phyloP scores from a whole-genome alignment of 129 eudicot species.

The Mikania micrantha region DNA sequence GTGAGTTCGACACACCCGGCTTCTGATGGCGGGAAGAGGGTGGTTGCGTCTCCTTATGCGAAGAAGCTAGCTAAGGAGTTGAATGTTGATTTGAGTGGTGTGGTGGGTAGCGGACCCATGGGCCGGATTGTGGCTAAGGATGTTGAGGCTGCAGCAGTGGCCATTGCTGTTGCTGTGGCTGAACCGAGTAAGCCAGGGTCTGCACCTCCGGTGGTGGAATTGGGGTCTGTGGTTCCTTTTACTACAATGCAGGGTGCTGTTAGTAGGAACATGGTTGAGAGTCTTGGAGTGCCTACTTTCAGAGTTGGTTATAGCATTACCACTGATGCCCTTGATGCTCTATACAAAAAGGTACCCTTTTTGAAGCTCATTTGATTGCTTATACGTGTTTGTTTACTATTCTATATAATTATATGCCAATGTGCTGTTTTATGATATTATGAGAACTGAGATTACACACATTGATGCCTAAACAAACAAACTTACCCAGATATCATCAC shows the following conservation, averaged over 20 bases:
- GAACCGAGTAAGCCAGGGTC: conserved; percentile 4
- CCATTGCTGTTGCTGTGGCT: conserved; percentile 26
- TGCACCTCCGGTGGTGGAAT: conserved; percentile 30
- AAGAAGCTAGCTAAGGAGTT: conserved; percentile 90
- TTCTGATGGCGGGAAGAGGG: conserved; percentile 86
- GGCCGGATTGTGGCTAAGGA: conserved; percentile 97
- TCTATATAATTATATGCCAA: too few relatives aligned
- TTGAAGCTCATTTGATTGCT: background rate
- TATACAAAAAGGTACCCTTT: conserved; percentile 78
- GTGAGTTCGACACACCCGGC: conserved; percentile 69
- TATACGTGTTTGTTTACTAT: background rate
- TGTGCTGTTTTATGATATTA: too few relatives aligned
- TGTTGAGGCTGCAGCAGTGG: conserved; percentile 74
- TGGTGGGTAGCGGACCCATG: conserved; percentile 82
- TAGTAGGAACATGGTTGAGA: conserved; percentile 91
- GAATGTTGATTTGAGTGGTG: conserved; percentile 71
- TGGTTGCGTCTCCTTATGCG: conserved; percentile 96
- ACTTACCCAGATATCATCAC: too few relatives aligned
- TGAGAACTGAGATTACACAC: too few relatives aligned
- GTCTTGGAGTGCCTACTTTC: conserved; percentile 84
- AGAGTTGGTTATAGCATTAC: conserved; percentile 92
- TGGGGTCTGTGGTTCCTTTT: conserved; percentile 77
- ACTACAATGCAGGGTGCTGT: conserved; percentile 96
- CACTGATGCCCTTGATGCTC: conserved; percentile 94
- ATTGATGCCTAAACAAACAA: too few relatives aligned